Evolutionary conservation across 305 asterid genomes (phyloP), one percentile per base, ranked within the genome.

Genomic region (Plantago lanceolata): DNA sequence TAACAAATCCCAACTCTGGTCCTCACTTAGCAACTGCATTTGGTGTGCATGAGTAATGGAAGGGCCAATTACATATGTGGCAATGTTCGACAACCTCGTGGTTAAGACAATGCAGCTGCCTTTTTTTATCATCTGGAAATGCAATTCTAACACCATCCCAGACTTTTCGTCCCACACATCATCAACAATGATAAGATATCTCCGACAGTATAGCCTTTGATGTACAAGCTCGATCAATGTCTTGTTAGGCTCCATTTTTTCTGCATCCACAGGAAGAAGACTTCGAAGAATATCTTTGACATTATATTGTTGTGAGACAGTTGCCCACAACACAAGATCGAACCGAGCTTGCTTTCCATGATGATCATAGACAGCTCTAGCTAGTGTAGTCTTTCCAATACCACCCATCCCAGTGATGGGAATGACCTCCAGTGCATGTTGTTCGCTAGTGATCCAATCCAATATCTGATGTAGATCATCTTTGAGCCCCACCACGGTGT

Each of bases 361-460:
- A 53, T 24, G 2, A 21, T 53, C 59, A 53, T 21, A 53, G 3
- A 24, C 2, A 21, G 11, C 59, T 53, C 59, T 53, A 13, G 59
- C 59, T 12, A 53, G 59, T 21, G 59, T 53, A n/a, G n/a, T n/a
- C n/a, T n/a, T n/a, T n/a, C n/a, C n/a, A n/a, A n/a, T n/a, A n/a
- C n/a, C n/a, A n/a, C 59, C 59, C 59, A 53, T 53, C 5, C 59
- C 59, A 13, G 37, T 53, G 15, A 53, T 53, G 3, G 37, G 37
- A 53, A 53, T 17, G 19, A 53, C 19, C 29, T 21, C n/a, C 3
- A 21, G 35, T 12, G 26, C 24, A 5, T 17, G 7, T 2, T 8
- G 18, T 18, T 9, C 35, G 12, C 31, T 11, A 3, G n/a, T 53
- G 35, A 52, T 13, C 37, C n/a, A 35, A 13, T 21, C 59, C 37